phyloP scores from a whole-genome alignment of 371 early-diverging fungal species.

The Mortierella sp. region DNA sequence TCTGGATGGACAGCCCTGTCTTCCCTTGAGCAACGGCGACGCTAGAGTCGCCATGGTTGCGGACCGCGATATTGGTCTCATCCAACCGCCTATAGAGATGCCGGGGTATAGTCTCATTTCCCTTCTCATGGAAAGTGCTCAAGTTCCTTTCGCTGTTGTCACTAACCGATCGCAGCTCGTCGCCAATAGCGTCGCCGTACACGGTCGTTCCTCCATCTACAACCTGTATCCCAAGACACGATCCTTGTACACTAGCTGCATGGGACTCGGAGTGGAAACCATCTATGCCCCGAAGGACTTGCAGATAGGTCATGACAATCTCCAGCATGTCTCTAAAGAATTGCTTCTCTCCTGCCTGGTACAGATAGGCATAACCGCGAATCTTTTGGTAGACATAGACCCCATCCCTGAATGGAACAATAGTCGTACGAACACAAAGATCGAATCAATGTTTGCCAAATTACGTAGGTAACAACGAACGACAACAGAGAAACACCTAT shows the following conservation, averaged over 20 bases:
- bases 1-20: conserved; percentile 1
- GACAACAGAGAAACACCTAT: too few relatives aligned
- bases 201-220: conserved; percentile 5
- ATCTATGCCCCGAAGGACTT: conserved; percentile 8
- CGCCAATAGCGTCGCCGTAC: background rate
- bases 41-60: background rate
- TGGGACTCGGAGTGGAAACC: background rate
- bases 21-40: background rate
- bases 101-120: too few relatives aligned
- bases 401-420: conserved; percentile 19
- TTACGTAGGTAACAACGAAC: too few relatives aligned
- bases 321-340: conserved; percentile 31
- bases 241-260: background rate
- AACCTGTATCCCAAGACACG: background rate
- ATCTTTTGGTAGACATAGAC: conserved; percentile 29
- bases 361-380: conserved; percentile 34
- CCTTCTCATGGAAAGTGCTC: too few relatives aligned
- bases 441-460: background rate
- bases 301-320: conserved; percentile 17
- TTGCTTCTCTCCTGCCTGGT: conserved; percentile 35
- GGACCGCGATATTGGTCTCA: background rate
- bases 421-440: background rate
- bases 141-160: too few relatives aligned
- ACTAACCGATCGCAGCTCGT: background rate
- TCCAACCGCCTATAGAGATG: background rate